Evolutionary conservation across 1,139 yeast species (phyloP).

Genomic region (Spathaspora jeffriesii): DNA sequence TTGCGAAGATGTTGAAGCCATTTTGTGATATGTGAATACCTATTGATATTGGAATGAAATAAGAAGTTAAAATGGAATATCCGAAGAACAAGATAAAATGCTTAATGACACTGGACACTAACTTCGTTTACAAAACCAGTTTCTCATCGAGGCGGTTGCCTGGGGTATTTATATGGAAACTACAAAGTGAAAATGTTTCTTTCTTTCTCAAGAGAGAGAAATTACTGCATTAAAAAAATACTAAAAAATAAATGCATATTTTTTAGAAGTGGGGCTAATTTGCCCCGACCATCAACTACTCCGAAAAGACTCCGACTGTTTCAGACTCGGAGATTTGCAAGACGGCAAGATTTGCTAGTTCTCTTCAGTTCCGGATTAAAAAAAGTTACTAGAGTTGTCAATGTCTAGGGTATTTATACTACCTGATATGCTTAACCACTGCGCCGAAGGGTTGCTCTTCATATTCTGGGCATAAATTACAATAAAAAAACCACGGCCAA

Average conservation of each 20-base stretch:
- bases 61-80: not conserved
- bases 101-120: not conserved
- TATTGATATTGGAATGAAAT: not conserved
- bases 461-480: not conserved
- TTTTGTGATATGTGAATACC: not conserved
- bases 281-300: not conserved
- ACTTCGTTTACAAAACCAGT: not conserved
- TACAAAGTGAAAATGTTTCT: not conserved
- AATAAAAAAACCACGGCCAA: not conserved
- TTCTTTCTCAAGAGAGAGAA: not conserved
- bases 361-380: not conserved
- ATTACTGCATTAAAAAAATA: not conserved
- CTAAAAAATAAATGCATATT: not conserved
- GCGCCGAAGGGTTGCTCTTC: not conserved
- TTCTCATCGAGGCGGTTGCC: not conserved
- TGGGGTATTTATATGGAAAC: conserved; percentile 1
- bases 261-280: conserved; percentile 5
- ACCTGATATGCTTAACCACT: not conserved
- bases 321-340: not conserved
- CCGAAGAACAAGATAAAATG: not conserved
- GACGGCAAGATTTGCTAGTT: not conserved
- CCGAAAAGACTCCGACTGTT: conserved; percentile 2
- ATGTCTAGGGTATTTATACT: not conserved
- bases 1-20: conserved; percentile 13
- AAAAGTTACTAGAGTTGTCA: not conserved